Base-by-base conservation (phyloP, 192 early-diverging fungal species). In the Podila horticola region DNA sequence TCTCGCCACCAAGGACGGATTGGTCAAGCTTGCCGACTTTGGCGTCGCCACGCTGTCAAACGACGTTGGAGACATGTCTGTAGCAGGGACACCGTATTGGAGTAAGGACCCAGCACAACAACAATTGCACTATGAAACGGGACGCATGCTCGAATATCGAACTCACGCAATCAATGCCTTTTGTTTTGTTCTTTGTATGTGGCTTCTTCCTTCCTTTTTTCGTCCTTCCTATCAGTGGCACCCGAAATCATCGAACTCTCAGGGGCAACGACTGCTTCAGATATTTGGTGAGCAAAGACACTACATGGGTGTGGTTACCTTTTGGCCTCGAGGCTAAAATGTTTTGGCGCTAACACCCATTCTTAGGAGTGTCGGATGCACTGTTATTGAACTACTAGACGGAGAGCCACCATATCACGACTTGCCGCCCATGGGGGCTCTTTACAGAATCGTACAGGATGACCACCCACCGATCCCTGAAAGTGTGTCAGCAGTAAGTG, bases 11-110 rank as follows among this genome's bases (percentile, higher is more conserved):
- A 93, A 93, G 66, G 88, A 92, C 51, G 92, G 92, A 22, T 63
- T 88, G 11, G 91, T 93, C 7, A 94, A 94, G 71, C 85, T 94
- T n/a, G 92, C 92, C 1, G 92, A 94, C 65, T 94, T 94, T 86
- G 93, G 93, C 60, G 92, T 94, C 0, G 90, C 92, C 2, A 93
- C 92, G 0, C 87, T 90, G 29, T 88, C 91, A 17, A 85, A 45
- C 20, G 74, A 87, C 15, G 72, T 73, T 22, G 81, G 79, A 9
- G 82, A 86, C 51, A 63, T 74, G 72, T 79, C 83, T n/a, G 86
- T 87, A 8, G 86, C 86, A 31, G 93, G 93, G 19, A 91, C 93
- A 62, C 93, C 93, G 0, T 94, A 94, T 74, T 94, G 93, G 93
- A 92, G 77, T 81, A 69, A 38, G 45, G 19, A 9, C 33, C 34